Conservation (phyloP, 495 filamentous ascomycete species). For the Daldinia concentrica region DNA sequence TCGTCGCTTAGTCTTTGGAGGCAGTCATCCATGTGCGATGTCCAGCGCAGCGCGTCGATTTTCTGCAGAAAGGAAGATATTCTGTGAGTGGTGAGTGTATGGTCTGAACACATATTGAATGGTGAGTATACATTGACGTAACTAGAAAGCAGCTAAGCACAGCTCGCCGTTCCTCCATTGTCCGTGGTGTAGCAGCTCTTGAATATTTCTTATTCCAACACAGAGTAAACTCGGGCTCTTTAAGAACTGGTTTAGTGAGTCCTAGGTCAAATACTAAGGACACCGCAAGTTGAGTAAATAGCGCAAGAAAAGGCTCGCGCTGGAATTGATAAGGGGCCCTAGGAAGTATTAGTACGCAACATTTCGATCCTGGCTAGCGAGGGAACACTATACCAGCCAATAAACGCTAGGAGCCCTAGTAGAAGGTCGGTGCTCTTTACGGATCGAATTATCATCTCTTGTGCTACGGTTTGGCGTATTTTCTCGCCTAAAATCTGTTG, state of each 20-base stretch:
- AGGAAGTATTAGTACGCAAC: background rate
- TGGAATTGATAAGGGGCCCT: background rate
- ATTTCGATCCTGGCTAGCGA: background rate
- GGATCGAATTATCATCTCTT: background rate
- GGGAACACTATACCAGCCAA: background rate
- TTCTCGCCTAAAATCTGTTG: background rate
- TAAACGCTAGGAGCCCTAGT: background rate
- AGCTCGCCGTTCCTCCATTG: constrained; percentile 9
- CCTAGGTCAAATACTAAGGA: background rate
- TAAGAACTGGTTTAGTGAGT: background rate
- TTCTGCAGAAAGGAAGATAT: constrained; percentile 3
- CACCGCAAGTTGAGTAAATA: background rate
- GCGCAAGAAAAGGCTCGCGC: background rate
- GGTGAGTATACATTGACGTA: background rate
- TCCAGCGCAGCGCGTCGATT: constrained; percentile 6
- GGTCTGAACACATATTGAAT: background rate
- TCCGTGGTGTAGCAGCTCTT: background rate
- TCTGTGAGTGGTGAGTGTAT: background rate
- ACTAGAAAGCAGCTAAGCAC: constrained; percentile 8
- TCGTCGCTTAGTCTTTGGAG: background rate
- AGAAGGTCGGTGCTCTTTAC: background rate
- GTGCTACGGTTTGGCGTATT: background rate
- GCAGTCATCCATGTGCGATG: constrained; percentile 11
- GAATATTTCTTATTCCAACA: constrained; percentile 5
- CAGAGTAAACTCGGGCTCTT: background rate